phyloP scores from a whole-genome alignment of 1,284 basidiomycete species.

The Earliella scabrosa region DNA sequence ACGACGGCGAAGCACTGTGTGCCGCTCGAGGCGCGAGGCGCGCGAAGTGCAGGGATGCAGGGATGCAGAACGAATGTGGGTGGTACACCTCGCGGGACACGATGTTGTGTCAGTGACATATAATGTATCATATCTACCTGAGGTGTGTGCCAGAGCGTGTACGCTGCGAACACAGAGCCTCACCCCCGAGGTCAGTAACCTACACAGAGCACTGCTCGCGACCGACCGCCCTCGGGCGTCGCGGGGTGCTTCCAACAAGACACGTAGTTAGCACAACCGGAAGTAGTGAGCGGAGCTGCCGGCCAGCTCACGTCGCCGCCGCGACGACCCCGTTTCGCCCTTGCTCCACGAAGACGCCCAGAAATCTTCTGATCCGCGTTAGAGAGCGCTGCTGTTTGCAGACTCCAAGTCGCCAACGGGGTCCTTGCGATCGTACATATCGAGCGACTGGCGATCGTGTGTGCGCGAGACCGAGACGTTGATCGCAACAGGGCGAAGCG shows the following conservation, averaged over 20 bases:
- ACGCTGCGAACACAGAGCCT: background rate
- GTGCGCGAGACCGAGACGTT: slow-evolving; percentile 19
- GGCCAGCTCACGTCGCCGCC: background rate
- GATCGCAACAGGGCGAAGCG: slow-evolving; percentile 20
- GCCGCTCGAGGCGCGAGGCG: no score
- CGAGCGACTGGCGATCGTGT: slow-evolving; percentile 16
- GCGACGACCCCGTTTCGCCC: no score
- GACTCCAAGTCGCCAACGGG: slow-evolving; percentile 15
- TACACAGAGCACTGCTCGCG: background rate
- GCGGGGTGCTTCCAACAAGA: no score
- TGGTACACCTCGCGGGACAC: background rate
- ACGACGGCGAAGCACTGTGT: no score
- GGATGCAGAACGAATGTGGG: background rate
- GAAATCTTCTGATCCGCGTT: no score
- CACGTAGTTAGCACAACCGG: no score
- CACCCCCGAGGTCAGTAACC: background rate
- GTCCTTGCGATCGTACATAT: slow-evolving; percentile 13
- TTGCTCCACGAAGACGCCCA: no score
- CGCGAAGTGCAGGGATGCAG: background rate
- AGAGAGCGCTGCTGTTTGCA: slow-evolving; percentile 4
- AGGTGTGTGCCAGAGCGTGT: background rate
- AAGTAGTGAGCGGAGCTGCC: no score
- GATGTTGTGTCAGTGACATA: background rate
- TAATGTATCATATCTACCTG: background rate
- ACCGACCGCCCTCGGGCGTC: no score